Evolutionary conservation across 2,329 filamentous ascomycete genomes (phyloP), one percentile per base, ranked within the genome.

Genomic region (Fusarium burgessii): DNA sequence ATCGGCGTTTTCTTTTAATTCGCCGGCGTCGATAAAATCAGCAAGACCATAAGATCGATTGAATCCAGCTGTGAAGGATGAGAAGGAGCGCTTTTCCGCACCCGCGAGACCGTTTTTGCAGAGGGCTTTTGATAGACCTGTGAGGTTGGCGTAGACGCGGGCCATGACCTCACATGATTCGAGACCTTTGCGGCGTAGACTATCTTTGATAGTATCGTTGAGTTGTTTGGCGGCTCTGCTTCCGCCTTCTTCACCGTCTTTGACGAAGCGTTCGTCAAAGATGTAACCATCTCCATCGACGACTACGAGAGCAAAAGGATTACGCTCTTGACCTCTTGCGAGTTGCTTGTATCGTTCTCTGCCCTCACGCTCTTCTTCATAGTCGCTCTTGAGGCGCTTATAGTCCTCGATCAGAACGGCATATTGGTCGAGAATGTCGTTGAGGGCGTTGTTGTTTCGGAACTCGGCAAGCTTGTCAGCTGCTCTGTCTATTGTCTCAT

Each of bases 231-330:
- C 89, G 20, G 88, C 89, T 57, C 79, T 82, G 58, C 84, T 82
- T 7, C 89, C 89, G 17, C 89, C 89, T 5, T 88, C 83, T 43
- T 83, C 81, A 3, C 84, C 84, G 9, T 80, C 81, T 45, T 78
- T 78, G 52, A 89, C 75, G 12, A 88, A 80, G 33, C 81, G 77
- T 42, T 88, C 86, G 36, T 85, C 82, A 74, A 89, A 82, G 52
- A 77, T 66, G 60, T 90, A 90, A 50, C 87, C 87, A 77, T 91
- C 88, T 23, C 88, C 89, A 61, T 91, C 89, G 15, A 91, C 80
- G 1, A 91, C 80, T 10, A 91, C 85, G 4, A 91, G 81, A 2
- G 88, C 87, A 70, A 90, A 91, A 0, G 88, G 85, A 66, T 87
- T 87, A 23, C 85, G 84, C 27, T 87, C 84, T 70, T 84, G 80